A percentile compares a stretch with the other conserved stretches of the same genome.
Conservation (phyloP, 202 grass and related monocot species). For the Saccharum hybrid region DNA sequence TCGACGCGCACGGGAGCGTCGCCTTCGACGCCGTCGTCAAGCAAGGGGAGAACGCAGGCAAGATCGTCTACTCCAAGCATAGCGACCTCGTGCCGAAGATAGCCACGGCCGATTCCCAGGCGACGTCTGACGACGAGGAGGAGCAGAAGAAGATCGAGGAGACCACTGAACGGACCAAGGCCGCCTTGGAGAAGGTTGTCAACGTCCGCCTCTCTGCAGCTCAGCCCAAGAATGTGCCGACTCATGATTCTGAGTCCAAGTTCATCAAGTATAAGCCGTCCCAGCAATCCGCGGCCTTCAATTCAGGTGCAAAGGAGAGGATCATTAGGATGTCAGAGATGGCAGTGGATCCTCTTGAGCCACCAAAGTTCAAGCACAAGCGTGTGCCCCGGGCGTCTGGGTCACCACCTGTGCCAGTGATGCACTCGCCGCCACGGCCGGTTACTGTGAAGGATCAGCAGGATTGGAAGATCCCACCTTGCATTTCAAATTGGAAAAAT, state of each 20-base stretch:
- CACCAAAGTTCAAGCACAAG: slow-evolving; percentile 97
- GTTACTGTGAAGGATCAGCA: slow-evolving; percentile 95
- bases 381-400: slow-evolving; percentile 73
- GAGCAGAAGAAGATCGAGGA: slow-evolving; percentile 79
- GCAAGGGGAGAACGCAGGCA: slow-evolving; percentile 91
- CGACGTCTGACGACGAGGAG: slow-evolving; percentile 52
- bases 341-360: slow-evolving; percentile 82
- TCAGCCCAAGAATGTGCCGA: slow-evolving; percentile 91
- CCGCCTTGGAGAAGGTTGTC: slow-evolving; percentile 84
- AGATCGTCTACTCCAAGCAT: slow-evolving; percentile 93
- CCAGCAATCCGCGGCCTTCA: slow-evolving; percentile 86
- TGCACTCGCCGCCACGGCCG: slow-evolving; percentile 83
- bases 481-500: slow-evolving; percentile 97
- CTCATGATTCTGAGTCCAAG: slow-evolving; percentile 76
- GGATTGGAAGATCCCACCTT: slow-evolving; percentile 95
- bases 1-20: slow-evolving; percentile 77
- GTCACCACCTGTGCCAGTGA: slow-evolving; percentile 82
- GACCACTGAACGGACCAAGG: slow-evolving; percentile 69
- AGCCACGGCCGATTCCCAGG: slow-evolving; percentile 42
- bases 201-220: slow-evolving; percentile 80
- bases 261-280: slow-evolving; percentile 98
- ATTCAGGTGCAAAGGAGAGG: slow-evolving; percentile 93
- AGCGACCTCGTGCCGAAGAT: slow-evolving; percentile 90
- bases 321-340: slow-evolving; percentile 87
- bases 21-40: slow-evolving; percentile 95